phyloP scores from a whole-genome alignment of 257 asterid species.

The Cordia subcordata region DNA sequence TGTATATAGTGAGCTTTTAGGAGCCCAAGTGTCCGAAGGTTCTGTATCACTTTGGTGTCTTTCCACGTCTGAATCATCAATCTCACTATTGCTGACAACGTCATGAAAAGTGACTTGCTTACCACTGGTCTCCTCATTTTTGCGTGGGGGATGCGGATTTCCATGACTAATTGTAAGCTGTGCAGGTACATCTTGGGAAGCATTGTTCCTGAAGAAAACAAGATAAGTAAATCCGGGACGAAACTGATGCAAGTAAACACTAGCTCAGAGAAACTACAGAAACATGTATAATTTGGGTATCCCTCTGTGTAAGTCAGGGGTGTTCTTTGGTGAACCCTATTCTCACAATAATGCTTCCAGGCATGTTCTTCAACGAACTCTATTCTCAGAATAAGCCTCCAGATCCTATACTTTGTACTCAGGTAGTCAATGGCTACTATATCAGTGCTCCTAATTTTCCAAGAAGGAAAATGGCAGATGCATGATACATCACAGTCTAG shows the following conservation, averaged over 20 bases:
- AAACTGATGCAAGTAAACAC: neutral
- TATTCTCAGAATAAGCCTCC: too few species aligned
- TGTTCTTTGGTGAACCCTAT: too few species aligned
- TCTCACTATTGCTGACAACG: slow-evolving; percentile 61
- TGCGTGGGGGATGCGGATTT: slow-evolving; percentile 35
- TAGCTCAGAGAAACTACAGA: neutral
- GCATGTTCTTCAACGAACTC: too few species aligned
- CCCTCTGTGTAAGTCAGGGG: too few species aligned
- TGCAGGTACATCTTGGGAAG: slow-evolving; percentile 41
- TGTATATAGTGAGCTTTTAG: slow-evolving; percentile 44
- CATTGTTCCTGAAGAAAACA: slow-evolving; percentile 43
- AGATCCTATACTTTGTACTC: too few species aligned
- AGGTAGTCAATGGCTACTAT: too few species aligned
- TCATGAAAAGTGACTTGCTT: slow-evolving; percentile 86
- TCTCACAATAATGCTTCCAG: too few species aligned
- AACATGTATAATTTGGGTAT: neutral
- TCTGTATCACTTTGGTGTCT: slow-evolving; percentile 57
- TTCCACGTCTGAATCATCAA: slow-evolving; percentile 61
- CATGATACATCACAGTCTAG: too few species aligned
- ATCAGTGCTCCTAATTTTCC: too few species aligned
- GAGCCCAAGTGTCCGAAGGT: slow-evolving; percentile 50
- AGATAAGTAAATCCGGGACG: slow-evolving; percentile 8
- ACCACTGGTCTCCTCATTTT: slow-evolving; percentile 45
- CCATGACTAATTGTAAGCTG: slow-evolving; percentile 36
- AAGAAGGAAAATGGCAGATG: too few species aligned